Evolutionary conservation across 805 yeast genomes (phyloP), one percentile per base, ranked within the genome.

Genomic region (Kodamaea kakaduensis): DNA sequence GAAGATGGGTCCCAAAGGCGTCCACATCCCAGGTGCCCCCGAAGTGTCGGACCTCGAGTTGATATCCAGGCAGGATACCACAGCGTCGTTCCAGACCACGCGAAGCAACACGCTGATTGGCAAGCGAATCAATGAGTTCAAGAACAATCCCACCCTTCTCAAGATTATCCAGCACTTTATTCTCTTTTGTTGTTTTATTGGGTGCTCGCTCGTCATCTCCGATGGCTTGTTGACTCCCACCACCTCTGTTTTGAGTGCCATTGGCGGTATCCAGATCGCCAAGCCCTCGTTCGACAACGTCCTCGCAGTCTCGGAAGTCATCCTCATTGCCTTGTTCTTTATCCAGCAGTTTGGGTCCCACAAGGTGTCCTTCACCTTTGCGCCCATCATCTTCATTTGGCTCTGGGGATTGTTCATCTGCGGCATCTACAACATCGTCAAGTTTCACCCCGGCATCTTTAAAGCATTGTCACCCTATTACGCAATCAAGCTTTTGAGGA

Each of bases 221-320:
- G 82, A 77, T 52, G 82, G 82, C 5, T 56, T 77, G 36, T 60
- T 77, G 40, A 77, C 83, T 2, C 84, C 84, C 17, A 77, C 82
- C 2, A 75, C 81, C 9, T 76, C 82, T 1, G 78, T 77, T 3
- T 61, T 77, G 31, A 66, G 75, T 36, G 80, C 82, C 1, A 55
- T 77, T 21, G 71, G 68, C 2, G 84, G 84, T 35, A 71, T 76
- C 28, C 69, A 72, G 28, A 67, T 72, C 12, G 77, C 79, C 5
- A 60, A 57, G 16, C 78, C 80, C 3, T 50, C 63, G 5, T 61
- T 74, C 41, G 45, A 49, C 32, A 52, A 57, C 26, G 73, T 69
- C 5, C 60, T 76, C 51, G 72, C 71, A 2, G 69, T 76, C 4
- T 67, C 80, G 1, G 70, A 71, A 44, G 71, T 59, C 4, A 62